Base-by-base conservation (phyloP, 176 grass and related monocot species). In the Musa itinerans region DNA sequence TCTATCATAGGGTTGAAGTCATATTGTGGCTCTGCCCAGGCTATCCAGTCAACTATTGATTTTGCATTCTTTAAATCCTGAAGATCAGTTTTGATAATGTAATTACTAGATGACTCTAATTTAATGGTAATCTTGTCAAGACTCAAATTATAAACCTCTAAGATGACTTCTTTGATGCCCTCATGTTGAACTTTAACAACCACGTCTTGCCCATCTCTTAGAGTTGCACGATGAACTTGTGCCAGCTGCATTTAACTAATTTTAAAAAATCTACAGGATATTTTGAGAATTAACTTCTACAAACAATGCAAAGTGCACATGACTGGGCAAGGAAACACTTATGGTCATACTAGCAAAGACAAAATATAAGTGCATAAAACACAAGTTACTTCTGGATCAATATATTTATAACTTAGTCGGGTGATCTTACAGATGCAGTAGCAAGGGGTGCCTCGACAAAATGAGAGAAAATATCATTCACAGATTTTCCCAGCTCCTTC, bases 11-110 rank as follows among this genome's bases (percentile, higher is more conserved):
- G 88, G 58, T 81, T 98, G 64, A 98, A 94, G 80, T 98, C 24
- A 82, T 91, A 98, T 56, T 78, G 90, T 23, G 95, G 95, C 86
- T 98, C 95, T 74, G 90, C 90, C 95, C 95, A 98, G 65, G 95
- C 95, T 69, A 93, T 94, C 95, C 95, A 98, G 79, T 98, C 86
- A 79, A 91, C 59, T 75, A 98, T 83, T 63, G 95, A 83, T 83
- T 98, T 98, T 76, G 95, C 88, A 79, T 98, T 98, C 84, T 93
- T 98, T 65, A 98, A 83, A 86, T 98, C 95, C 95, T 98, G 81
- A 58, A 74, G 34, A 85, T 21, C 54, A 78, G 78, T 58, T 54
- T 14, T n/a, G 55, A 83, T 73, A 50, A 58, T 82, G 19, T 73
- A 53, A 78, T n/a, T 69, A 65, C 5, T 52, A 19, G 63, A 54